A percentile compares a stretch with the other conserved stretches of the same genome.
Conservation (phyloP, 768 basidiomycete species). For the Trametes punicea region DNA sequence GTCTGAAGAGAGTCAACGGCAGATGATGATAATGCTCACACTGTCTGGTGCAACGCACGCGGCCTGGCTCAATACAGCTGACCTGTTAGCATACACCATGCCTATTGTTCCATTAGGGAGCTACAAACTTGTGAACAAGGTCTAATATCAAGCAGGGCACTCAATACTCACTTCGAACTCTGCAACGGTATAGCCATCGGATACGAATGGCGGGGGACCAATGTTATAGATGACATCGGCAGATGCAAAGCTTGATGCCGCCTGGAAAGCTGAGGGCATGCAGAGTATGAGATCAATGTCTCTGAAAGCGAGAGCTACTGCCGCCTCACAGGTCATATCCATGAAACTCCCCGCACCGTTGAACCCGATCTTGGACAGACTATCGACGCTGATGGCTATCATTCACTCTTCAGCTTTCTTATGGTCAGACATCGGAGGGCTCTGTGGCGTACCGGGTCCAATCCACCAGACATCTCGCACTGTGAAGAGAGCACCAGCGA, state of each 20-base stretch:
- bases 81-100: constrained; percentile 46
- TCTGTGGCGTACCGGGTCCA: constrained; percentile 37
- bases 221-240: constrained; percentile 47
- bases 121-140: constrained; percentile 24
- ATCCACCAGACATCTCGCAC: constrained; percentile 45
- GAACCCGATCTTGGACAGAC: constrained; percentile 37
- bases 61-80: constrained; percentile 43
- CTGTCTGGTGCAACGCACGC: constrained; percentile 38
- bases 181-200: constrained; percentile 43
- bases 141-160: background rate
- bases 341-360: constrained; percentile 44
- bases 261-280: constrained; percentile 42
- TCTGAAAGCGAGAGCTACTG: no score
- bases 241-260: constrained; percentile 53
- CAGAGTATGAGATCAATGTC: background rate
- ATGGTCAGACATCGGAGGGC: background rate
- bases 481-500: constrained; percentile 48
- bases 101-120: constrained; percentile 42
- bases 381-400: constrained; percentile 39
- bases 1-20: background rate
- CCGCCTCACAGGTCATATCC: constrained; percentile 45
- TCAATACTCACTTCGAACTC: constrained; percentile 40
- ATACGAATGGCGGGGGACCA: constrained; percentile 44
- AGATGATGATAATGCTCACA: constrained; percentile 27
- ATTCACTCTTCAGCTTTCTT: background rate